These are phyloP conservation scores for Dioszegia hungarica DNA, from an alignment of 768 basidiomycete species.

Conservation along the genomic window DNA sequence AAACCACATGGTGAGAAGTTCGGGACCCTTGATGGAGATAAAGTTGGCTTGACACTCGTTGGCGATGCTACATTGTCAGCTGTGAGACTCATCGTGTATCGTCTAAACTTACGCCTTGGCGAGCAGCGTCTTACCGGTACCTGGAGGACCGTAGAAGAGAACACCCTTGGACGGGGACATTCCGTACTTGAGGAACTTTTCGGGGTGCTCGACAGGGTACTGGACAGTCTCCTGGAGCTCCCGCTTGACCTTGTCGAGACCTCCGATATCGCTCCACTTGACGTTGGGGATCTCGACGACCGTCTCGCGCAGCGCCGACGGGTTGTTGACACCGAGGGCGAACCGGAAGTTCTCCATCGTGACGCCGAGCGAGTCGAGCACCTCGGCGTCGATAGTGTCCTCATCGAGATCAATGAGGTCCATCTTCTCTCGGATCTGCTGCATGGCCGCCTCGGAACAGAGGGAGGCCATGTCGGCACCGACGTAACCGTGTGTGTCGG, in stretches of 20 bases:
- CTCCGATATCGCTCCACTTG: constrained; percentile 99
- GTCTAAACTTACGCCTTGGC: constrained; percentile 67
- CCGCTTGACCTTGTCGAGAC: constrained; percentile 98
- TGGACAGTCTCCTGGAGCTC: constrained; percentile 99
- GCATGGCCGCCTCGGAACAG: constrained; percentile 99
- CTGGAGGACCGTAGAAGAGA: constrained; percentile 97
- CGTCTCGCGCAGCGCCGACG: constrained; percentile 96
- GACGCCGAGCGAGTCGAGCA: constrained; percentile 95
- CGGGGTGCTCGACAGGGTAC: constrained; percentile 99
- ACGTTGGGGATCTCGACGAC: constrained; percentile 98
- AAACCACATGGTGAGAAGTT: constrained; percentile 99
- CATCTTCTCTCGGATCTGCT: constrained; percentile 99
- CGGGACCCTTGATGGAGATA: constrained; percentile 98
- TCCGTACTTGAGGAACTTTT: constrained; percentile 99
- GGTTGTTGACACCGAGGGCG: constrained; percentile 93
- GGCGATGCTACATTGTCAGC: constrained; percentile 59
- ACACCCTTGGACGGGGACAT: constrained; percentile 99
- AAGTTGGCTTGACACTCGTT: constrained; percentile 99
- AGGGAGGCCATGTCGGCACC: constrained; percentile 96
- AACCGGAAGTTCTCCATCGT: constrained; percentile 99
- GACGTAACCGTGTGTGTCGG: constrained; percentile 98
- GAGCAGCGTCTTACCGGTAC: constrained; percentile 98
- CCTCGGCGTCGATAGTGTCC: constrained; percentile 98
- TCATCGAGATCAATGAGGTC: constrained; percentile 56
- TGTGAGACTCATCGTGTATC: too few relatives aligned